Base-by-base conservation (phyloP, 2,329 filamentous ascomycete species). In the Trichothecium roseum region DNA sequence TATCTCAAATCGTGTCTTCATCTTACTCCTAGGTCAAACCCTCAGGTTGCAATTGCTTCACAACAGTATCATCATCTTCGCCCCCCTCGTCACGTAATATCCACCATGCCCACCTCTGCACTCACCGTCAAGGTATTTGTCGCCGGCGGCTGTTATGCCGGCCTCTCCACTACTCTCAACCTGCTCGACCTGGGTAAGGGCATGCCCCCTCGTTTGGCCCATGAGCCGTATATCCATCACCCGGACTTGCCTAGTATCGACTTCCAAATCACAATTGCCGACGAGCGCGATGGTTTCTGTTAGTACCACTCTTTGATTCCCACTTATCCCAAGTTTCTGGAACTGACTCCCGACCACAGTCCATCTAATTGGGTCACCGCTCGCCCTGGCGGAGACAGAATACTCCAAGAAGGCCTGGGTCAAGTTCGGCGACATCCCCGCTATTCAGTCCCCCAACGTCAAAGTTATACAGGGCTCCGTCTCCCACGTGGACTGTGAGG, bases 281-380 rank as follows among this genome's bases (percentile, higher is more conserved):
- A 88, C 47, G 81, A 87, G 55, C 66, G 81, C n/a, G 83, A 88
- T 62, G 84, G 84, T n/a, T 87, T 77, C 54, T 87, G 82, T 87
- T 63, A 47, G 78, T 58, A 7, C 44, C 29, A 6, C 14, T 5
- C 28, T 17, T n/a, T 16, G 18, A 24, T 24, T 24, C 6, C 6
- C 20, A 24, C 6, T 24, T 6, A 10, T 24, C 6, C 6, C 20
- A 24, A 24, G 20, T 24, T n/a, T n/a, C 7, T 8, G 12, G 10
- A 22, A 4, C 32, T 32, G 18, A 29, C 18, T 10, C 20, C n/a
- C 12, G 18, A n/a, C 15, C 30, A 14, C 40, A 86, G 82, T 77
- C 55, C 84, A 89, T 54, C 56, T 84, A 18, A 86, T 89, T 47
- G 82, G 83, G 34, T 76, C 79, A 0, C 84, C 84, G 1, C 68